phyloP scores from a whole-genome alignment of 1,139 yeast genomes.

The Lodderomyces theae region DNA sequence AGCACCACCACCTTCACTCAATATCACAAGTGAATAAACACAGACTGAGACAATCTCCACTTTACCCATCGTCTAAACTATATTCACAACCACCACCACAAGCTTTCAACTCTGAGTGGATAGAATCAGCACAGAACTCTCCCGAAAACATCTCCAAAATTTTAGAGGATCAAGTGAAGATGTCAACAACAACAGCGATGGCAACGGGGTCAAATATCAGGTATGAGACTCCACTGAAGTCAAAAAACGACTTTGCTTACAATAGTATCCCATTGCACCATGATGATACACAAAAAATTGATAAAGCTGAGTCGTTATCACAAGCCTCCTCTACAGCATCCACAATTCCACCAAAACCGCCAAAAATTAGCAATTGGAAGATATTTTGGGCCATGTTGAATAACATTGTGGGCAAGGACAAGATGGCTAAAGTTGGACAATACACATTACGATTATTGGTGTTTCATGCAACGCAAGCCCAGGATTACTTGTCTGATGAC shows the following conservation, averaged over 20 bases:
- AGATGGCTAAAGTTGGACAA: conserved; percentile 62
- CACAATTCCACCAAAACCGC: not conserved
- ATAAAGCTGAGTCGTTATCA: not conserved
- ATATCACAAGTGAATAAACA: not conserved
- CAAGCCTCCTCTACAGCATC: not conserved
- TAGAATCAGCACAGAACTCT: conserved; percentile 25
- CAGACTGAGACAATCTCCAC: conserved; percentile 13
- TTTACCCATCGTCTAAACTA: conserved; percentile 13
- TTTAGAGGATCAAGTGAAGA: conserved; percentile 13
- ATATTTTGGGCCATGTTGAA: conserved; percentile 52
- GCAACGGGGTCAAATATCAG: conserved; percentile 1
- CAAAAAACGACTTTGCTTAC: conserved; percentile 1
- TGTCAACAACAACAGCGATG: conserved; percentile 8
- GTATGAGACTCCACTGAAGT: conserved; percentile 1
- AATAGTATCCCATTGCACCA: not conserved
- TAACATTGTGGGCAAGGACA: conserved; percentile 65
- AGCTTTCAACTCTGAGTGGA: conserved; percentile 38
- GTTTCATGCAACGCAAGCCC: conserved; percentile 45
- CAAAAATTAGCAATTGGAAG: conserved; percentile 25
- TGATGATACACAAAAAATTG: not conserved
- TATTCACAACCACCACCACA: conserved; percentile 20
- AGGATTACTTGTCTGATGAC: conserved; percentile 36
- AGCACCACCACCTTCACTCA: conserved; percentile 9
- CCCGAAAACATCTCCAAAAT: conserved; percentile 20
- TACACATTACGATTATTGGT: conserved; percentile 55